Percentiles rank a stretch among this genome's conserved stretches.
phyloP scores from a whole-genome alignment of 2,329 filamentous ascomycete genomes.

The Lachnellula hyalina region DNA sequence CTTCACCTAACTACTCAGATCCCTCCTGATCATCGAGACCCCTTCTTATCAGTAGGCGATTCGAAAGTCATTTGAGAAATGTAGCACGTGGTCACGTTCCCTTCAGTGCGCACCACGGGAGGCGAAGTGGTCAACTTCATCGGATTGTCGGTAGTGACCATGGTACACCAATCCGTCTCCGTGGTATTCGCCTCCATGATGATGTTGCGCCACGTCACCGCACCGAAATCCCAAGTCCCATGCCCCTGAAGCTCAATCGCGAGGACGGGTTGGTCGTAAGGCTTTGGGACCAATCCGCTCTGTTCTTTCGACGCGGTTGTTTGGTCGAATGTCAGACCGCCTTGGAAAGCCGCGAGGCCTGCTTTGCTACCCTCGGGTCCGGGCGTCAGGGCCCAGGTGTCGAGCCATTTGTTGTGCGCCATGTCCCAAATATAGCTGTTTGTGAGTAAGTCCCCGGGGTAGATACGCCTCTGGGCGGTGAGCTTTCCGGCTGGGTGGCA shows the following conservation, averaged over 20 bases:
- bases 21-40: too few species aligned
- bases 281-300: background rate
- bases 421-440: constrained; percentile 14
- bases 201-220: constrained; percentile 16
- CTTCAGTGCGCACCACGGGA: constrained; percentile 3
- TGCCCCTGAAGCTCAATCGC: constrained; percentile 15
- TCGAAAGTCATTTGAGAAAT: constrained; percentile 8
- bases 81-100: constrained; percentile 12
- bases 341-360: constrained; percentile 4
- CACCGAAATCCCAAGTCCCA: constrained; percentile 18
- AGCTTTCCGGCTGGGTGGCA: constrained; percentile 13
- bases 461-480: constrained; percentile 6
- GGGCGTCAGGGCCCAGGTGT: constrained; percentile 11
- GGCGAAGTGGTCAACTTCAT: background rate
- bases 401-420: constrained; percentile 9
- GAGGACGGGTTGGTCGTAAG: constrained; percentile 5
- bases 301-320: constrained; percentile 2
- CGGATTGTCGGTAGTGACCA: background rate
- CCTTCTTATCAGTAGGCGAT: background rate
- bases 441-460: constrained; percentile 14
- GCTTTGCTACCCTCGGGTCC: background rate
- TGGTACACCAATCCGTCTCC: constrained; percentile 12
- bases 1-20: too few species aligned
- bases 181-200: constrained; percentile 14
- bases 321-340: constrained; percentile 13